phyloP scores from a whole-genome alignment of 2,329 filamentous ascomycete species.

The Trichoderma koningiopsis region DNA sequence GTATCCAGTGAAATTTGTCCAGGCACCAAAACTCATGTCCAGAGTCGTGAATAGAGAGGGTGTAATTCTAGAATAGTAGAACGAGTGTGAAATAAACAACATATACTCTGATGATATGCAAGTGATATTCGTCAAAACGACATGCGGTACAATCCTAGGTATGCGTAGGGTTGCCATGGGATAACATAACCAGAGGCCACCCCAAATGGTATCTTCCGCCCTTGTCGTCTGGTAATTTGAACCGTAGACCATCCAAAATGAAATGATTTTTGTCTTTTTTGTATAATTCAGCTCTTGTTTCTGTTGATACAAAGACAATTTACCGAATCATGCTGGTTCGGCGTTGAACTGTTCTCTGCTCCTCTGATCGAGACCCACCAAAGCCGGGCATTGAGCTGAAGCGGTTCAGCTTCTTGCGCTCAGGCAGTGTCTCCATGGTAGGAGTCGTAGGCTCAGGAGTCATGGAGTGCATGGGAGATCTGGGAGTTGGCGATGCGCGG shows the following conservation, averaged over 20 bases:
- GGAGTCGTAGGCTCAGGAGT: slow-evolving; percentile 28
- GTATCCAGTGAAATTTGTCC: slow-evolving; percentile 8
- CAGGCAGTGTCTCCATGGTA: slow-evolving; percentile 35
- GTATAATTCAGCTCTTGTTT: slow-evolving; percentile 20
- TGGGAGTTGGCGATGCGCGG: slow-evolving; percentile 29
- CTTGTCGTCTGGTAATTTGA: slow-evolving; percentile 31
- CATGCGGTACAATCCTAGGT: background rate
- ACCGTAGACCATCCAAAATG: slow-evolving; percentile 30
- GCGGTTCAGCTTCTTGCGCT: slow-evolving; percentile 56
- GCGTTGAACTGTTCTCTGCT: slow-evolving; percentile 44
- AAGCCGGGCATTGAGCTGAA: slow-evolving; percentile 61
- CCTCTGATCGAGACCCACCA: slow-evolving; percentile 46
- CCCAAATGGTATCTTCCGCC: slow-evolving; percentile 19
- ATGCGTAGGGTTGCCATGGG: slow-evolving; percentile 9
- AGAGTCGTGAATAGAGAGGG: background rate
- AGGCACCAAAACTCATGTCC: background rate
- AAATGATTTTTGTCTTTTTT: slow-evolving; percentile 1
- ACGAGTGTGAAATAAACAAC: slow-evolving; percentile 16
- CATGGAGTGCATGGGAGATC: slow-evolving; percentile 32
- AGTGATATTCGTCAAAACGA: slow-evolving; percentile 13
- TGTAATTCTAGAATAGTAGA: background rate
- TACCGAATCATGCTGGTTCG: slow-evolving; percentile 45
- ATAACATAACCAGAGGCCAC: slow-evolving; percentile 25
- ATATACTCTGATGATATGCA: slow-evolving; percentile 24
- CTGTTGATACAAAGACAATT: slow-evolving; percentile 10